These are phyloP conservation scores for Aspergillus egyptiacus DNA, from an alignment of 495 filamentous ascomycete genomes.

Conservation along the genomic window DNA sequence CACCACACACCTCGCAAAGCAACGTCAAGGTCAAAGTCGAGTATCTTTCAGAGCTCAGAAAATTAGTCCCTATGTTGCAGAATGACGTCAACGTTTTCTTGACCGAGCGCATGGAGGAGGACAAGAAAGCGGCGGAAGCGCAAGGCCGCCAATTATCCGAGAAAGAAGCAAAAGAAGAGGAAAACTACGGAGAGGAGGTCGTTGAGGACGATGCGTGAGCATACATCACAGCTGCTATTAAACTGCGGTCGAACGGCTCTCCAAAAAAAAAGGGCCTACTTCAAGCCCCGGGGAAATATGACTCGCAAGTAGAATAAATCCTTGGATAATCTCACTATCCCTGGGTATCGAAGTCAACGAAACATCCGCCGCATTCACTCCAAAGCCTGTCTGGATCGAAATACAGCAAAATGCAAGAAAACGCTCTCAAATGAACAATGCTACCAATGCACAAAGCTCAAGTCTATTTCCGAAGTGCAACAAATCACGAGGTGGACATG, in stretches of 20 bases:
- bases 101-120: conserved; percentile 83
- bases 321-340: conserved; percentile 24
- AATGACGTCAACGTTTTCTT: conserved; percentile 74
- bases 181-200: conserved; percentile 79
- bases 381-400: conserved; percentile 8
- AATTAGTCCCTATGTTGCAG: conserved; percentile 56
- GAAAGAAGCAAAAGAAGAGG: conserved; percentile 65
- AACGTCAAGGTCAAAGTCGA: conserved; percentile 48
- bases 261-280: no score
- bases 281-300: background rate
- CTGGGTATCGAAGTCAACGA: conserved; percentile 39
- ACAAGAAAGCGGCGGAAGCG: conserved; percentile 50
- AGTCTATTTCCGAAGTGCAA: conserved; percentile 17
- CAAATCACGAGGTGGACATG: conserved; percentile 20
- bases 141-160: conserved; percentile 44
- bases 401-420: conserved; percentile 15
- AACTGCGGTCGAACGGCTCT: no score
- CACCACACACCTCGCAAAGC: conserved; percentile 27
- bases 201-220: conserved; percentile 49
- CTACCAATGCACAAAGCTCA: conserved; percentile 6
- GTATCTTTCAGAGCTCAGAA: conserved; percentile 64
- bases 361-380: conserved; percentile 20
- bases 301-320: conserved; percentile 9
- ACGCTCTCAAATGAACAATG: conserved; percentile 13
- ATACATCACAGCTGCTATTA: background rate